A percentile compares a stretch with the other conserved stretches of the same genome.
Conservation (phyloP, 2,329 filamentous ascomycete genomes). For the Ciborinia camelliae region DNA sequence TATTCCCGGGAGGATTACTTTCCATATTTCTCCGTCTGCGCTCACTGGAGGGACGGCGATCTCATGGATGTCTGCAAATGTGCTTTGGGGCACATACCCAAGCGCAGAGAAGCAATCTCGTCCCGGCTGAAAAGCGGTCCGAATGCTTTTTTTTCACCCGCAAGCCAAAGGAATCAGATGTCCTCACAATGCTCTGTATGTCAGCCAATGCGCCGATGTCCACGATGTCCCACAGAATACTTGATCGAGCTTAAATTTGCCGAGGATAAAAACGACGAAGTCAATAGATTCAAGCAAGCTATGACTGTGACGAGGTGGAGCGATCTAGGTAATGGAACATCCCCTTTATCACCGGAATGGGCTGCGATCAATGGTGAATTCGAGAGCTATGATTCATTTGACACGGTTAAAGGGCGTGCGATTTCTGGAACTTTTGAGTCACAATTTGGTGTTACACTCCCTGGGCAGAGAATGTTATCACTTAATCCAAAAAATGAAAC, state of each 20-base stretch:
- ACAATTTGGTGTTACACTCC: slow-evolving; percentile 51
- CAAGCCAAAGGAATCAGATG: slow-evolving; percentile 42
- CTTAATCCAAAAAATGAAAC: slow-evolving; percentile 56
- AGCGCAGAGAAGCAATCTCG: slow-evolving; percentile 40
- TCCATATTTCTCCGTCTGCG: slow-evolving; percentile 60
- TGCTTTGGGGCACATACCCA: slow-evolving; percentile 55
- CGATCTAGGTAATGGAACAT: slow-evolving; percentile 55
- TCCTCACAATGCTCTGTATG: slow-evolving; percentile 53
- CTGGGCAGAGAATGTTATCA: slow-evolving; percentile 54
- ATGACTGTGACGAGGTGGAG: slow-evolving; percentile 60
- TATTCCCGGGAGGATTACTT: slow-evolving; percentile 59
- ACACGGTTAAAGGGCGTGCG: slow-evolving; percentile 49
- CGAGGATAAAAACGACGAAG: slow-evolving; percentile 49
- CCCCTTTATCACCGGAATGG: slow-evolving; percentile 52
- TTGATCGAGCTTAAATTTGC: slow-evolving; percentile 57
- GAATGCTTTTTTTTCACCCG: slow-evolving; percentile 20
- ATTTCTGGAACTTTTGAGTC: slow-evolving; percentile 59
- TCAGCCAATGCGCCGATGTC: slow-evolving; percentile 57
- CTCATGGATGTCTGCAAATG: slow-evolving; percentile 60
- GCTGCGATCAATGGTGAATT: slow-evolving; percentile 50
- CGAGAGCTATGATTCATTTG: slow-evolving; percentile 51
- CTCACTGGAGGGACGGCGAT: slow-evolving; percentile 60
- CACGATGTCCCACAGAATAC: slow-evolving; percentile 60
- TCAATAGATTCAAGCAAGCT: slow-evolving; percentile 53
- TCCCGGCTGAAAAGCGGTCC: slow-evolving; percentile 36